A percentile compares a stretch with the other conserved stretches of the same genome.
These are phyloP conservation scores for Colletotrichum liaoningense DNA, from an alignment of 2,329 filamentous ascomycete species.

Conservation along the genomic window DNA sequence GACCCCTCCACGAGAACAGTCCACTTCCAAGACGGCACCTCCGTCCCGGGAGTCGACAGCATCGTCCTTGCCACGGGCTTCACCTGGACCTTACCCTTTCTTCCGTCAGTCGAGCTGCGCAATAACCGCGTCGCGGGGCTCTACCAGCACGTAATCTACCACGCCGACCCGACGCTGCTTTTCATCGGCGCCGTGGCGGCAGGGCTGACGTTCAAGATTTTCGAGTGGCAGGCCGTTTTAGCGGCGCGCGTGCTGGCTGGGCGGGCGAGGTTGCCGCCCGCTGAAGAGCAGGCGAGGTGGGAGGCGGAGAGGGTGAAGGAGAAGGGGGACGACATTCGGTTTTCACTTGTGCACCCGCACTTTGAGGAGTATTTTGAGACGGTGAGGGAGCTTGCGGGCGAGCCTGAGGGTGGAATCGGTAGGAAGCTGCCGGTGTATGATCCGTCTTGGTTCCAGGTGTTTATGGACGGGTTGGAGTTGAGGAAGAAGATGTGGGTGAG, in stretches of 20 bases:
- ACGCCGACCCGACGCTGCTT: slow-evolving; percentile 63
- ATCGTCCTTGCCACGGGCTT: slow-evolving; percentile 77
- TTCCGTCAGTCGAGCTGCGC: slow-evolving; percentile 60
- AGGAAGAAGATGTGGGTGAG: slow-evolving; percentile 69
- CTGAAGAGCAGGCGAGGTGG: slow-evolving; percentile 64
- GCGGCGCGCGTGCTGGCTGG: slow-evolving; percentile 69
- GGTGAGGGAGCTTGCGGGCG: slow-evolving; percentile 61
- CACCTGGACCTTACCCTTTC: slow-evolving; percentile 71
- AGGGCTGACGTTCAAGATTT: slow-evolving; percentile 74
- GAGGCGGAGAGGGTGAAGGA: slow-evolving; percentile 64
- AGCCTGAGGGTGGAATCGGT: slow-evolving; percentile 54
- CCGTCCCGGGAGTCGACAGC: slow-evolving; percentile 65
- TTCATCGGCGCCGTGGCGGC: slow-evolving; percentile 69
- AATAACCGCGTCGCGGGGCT: slow-evolving; percentile 67
- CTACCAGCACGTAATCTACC: slow-evolving; percentile 69
- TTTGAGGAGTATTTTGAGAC: slow-evolving; percentile 75
- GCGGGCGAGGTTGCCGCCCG: slow-evolving; percentile 59
- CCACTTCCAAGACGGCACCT: slow-evolving; percentile 66
- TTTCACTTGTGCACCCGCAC: slow-evolving; percentile 68
- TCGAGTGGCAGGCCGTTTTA: slow-evolving; percentile 75
- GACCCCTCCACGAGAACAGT: slow-evolving; percentile 54
- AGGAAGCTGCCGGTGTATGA: slow-evolving; percentile 57
- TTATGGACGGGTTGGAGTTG: slow-evolving; percentile 65
- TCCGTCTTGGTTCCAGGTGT: slow-evolving; percentile 59
- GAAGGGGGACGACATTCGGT: slow-evolving; percentile 67